Base-by-base conservation (phyloP, 2,329 filamentous ascomycete genomes). In the Ceratocystis diversiconidia region DNA sequence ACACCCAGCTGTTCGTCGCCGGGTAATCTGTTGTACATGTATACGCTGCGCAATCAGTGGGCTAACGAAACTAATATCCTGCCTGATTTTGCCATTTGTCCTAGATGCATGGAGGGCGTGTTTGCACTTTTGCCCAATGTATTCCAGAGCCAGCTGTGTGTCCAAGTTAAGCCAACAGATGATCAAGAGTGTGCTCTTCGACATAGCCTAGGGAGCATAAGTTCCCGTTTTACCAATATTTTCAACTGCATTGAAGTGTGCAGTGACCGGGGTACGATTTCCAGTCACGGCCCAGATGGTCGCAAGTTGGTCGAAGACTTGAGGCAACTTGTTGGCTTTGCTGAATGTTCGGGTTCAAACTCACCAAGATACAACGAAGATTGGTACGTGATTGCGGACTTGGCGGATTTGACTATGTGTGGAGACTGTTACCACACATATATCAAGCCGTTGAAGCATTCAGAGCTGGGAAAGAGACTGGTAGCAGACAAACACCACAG, bases 341-440 rank as follows among this genome's bases (percentile, higher is more conserved):
- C 66, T 5, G 41, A 48, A 79, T 79, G 22, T 74, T 76, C 3
- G 74, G 83, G 32, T 78, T 81, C 2, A 84, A 90, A 72, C 95
- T 90, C 72, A 77, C 78, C 22, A 80, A 84, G 43, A 84, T 88
- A 72, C 81, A 80, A 84, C 65, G 81, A 79, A 12, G 77, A 80
- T 48, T 96, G 92, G 92, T 86, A 95, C 73, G 85, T 82, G 65
- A 90, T 95, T 73, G 84, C 88, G 0, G 79, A 82, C 15, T 76
- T 95, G 0, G 89, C 88, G 0, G 83, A 91, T 61, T 84, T 96
- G 71, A 90, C 88, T 0, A 86, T 95, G 3, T 97, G 92, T 74
- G 85, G 88, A 69, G 89, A 92, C 74, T 97, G 92, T 74, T 96
- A 88, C 73, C 83, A 89, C 17, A 85, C 63, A 15, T 44, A 43